Evolutionary conservation across 2,329 filamentous ascomycete species (phyloP).

Genomic region (Cladosporium oxysporum): DNA sequence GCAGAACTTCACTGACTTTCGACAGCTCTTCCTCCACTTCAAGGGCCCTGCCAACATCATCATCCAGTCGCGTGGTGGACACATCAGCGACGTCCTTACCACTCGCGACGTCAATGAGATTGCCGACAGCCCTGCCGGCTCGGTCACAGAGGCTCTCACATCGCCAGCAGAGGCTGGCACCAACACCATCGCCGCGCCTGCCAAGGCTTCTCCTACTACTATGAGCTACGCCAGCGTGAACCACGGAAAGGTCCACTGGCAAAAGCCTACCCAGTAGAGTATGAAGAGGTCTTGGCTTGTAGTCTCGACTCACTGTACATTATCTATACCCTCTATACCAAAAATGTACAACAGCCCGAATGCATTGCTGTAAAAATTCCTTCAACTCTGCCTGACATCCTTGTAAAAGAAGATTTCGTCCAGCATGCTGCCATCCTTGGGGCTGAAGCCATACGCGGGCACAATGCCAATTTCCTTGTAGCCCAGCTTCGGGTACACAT

Average conservation of each 20-base stretch:
- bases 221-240: slow-evolving; percentile 39
- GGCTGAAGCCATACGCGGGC: slow-evolving; percentile 55
- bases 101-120: slow-evolving; percentile 84
- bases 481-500: slow-evolving; percentile 57
- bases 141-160: slow-evolving; percentile 58
- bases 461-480: slow-evolving; percentile 59
- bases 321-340: slow-evolving; percentile 20
- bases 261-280: slow-evolving; percentile 22
- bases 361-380: neutral
- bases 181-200: slow-evolving; percentile 22
- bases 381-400: slow-evolving; percentile 42
- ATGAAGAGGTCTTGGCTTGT: neutral
- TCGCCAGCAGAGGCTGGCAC: slow-evolving; percentile 33
- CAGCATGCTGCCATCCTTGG: slow-evolving; percentile 49
- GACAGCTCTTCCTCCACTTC: slow-evolving; percentile 80
- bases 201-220: slow-evolving; percentile 31
- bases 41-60: slow-evolving; percentile 82
- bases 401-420: slow-evolving; percentile 63
- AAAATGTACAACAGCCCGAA: slow-evolving; percentile 19
- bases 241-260: slow-evolving; percentile 38
- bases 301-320: slow-evolving; percentile 10
- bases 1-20: slow-evolving; percentile 14
- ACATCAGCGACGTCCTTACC: slow-evolving; percentile 76
- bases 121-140: slow-evolving; percentile 76
- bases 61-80: slow-evolving; percentile 81